These are phyloP conservation scores for Scalesia atractyloides DNA, from an alignment of 129 eudicot species.

Conservation along the genomic window DNA sequence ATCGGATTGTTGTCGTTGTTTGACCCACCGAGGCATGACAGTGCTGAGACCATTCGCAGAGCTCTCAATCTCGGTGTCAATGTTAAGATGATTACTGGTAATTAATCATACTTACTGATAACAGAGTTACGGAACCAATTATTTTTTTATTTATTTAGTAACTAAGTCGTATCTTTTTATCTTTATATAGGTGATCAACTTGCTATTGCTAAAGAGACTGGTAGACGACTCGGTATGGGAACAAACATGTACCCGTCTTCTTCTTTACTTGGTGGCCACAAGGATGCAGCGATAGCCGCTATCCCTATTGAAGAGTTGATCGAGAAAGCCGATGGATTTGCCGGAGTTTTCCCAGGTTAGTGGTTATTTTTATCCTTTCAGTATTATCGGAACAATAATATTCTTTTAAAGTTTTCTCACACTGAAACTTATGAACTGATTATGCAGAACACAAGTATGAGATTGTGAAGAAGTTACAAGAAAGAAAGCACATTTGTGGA, in stretches of 20 bases:
- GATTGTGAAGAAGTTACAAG: constrained; percentile 85
- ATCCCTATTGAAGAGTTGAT: constrained; percentile 82
- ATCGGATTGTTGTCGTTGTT: constrained; percentile 83
- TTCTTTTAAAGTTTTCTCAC: neutral
- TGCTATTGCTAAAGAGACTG: constrained; percentile 91
- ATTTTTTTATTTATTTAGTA: neutral
- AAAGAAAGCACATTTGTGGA: constrained; percentile 83
- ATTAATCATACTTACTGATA: constrained; percentile 8
- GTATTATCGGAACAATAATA: neutral
- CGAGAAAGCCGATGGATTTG: constrained; percentile 93
- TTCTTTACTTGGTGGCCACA: constrained; percentile 79
- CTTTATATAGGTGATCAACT: constrained; percentile 71
- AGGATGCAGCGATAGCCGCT: constrained; percentile 78
- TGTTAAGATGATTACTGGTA: constrained; percentile 92
- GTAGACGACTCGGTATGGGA: constrained; percentile 92
- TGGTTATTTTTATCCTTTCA: neutral
- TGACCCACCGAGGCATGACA: constrained; percentile 93
- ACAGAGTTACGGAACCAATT: neutral
- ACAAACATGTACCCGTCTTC: constrained; percentile 89
- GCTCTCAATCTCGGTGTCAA: constrained; percentile 91
- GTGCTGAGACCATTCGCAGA: constrained; percentile 92
- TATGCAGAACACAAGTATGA: constrained; percentile 79
- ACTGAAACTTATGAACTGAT: neutral
- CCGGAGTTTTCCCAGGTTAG: constrained; percentile 87
- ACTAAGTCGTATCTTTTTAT: neutral